Evolutionary conservation across 202 grass and related monocot genomes (phyloP).

Genomic region (Setaria viridis): DNA sequence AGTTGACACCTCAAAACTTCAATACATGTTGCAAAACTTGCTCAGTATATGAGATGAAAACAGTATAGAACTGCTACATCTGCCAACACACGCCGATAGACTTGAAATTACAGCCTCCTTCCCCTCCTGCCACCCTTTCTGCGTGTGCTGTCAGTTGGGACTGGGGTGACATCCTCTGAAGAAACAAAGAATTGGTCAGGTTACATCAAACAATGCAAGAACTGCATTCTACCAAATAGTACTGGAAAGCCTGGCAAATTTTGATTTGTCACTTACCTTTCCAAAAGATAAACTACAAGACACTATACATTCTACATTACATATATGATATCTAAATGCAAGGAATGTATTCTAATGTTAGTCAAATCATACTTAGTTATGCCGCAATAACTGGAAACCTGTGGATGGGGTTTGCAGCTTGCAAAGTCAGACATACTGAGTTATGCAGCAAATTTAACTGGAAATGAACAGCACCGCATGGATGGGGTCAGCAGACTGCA

Average conservation of each 20-base stretch:
- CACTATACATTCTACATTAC: not conserved
- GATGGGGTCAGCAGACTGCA: too few relatives aligned
- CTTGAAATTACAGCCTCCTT: slow-evolving; percentile 64
- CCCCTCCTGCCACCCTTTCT: slow-evolving; percentile 90
- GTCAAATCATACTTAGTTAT: not conserved
- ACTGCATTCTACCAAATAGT: not conserved
- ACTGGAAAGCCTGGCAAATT: not conserved
- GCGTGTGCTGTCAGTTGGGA: slow-evolving; percentile 84
- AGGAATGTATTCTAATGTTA: not conserved
- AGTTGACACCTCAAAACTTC: not conserved
- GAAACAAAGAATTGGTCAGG: not conserved
- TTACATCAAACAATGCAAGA: not conserved
- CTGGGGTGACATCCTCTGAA: slow-evolving; percentile 85
- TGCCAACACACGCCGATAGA: not conserved
- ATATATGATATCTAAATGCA: not conserved
- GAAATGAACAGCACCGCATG: too few relatives aligned
- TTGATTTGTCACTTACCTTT: not conserved
- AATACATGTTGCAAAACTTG: slow-evolving; percentile 7
- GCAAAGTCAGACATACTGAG: too few relatives aligned
- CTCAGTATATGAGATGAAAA: not conserved
- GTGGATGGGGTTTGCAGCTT: too few relatives aligned
- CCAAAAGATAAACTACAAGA: too few relatives aligned
- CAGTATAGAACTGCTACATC: slow-evolving; percentile 15
- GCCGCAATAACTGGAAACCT: too few relatives aligned
- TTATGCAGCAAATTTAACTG: too few relatives aligned